A percentile compares a stretch with the other conserved stretches of the same genome.
These are phyloP conservation scores for Clarireedia homoeocarpa DNA, from an alignment of 2,329 filamentous ascomycete species.

Conservation along the genomic window DNA sequence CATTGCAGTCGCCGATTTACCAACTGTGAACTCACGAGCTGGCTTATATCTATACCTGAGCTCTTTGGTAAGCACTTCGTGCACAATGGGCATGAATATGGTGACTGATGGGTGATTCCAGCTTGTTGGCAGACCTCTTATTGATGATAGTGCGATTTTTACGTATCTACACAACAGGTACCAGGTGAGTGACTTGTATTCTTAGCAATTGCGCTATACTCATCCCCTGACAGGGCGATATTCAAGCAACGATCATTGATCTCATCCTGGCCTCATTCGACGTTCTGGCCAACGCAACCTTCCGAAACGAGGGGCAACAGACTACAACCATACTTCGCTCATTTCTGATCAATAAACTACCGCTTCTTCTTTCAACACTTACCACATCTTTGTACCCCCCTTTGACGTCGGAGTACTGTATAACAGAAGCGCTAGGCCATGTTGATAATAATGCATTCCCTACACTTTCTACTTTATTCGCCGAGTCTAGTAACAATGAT, in stretches of 20 bases:
- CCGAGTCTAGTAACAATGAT: constrained; percentile 45
- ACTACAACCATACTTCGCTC: constrained; percentile 70
- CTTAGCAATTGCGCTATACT: not conserved
- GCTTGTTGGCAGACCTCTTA: constrained; percentile 73
- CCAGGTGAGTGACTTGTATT: constrained; percentile 44
- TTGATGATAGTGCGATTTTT: constrained; percentile 73
- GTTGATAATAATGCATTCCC: constrained; percentile 57
- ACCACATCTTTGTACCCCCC: constrained; percentile 49
- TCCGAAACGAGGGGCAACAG: constrained; percentile 53
- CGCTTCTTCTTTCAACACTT: constrained; percentile 51
- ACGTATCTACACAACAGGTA: constrained; percentile 81
- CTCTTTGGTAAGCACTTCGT: constrained; percentile 53
- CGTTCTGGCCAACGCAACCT: constrained; percentile 77
- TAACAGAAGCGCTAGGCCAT: constrained; percentile 56
- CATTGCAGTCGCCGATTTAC: constrained; percentile 52
- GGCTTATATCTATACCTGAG: constrained; percentile 83
- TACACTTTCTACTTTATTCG: constrained; percentile 56
- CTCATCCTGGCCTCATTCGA: constrained; percentile 86
- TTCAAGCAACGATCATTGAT: constrained; percentile 70
- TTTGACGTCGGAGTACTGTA: constrained; percentile 54
- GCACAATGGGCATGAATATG: not conserved
- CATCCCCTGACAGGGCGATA: constrained; percentile 53
- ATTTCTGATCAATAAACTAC: constrained; percentile 72
- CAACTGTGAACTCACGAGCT: constrained; percentile 66
- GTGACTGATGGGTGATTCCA: constrained; percentile 33